Evolutionary conservation across 1,284 basidiomycete species (phyloP), one percentile per base, ranked within the genome.

Genomic region (Fereydounia khargensis): DNA sequence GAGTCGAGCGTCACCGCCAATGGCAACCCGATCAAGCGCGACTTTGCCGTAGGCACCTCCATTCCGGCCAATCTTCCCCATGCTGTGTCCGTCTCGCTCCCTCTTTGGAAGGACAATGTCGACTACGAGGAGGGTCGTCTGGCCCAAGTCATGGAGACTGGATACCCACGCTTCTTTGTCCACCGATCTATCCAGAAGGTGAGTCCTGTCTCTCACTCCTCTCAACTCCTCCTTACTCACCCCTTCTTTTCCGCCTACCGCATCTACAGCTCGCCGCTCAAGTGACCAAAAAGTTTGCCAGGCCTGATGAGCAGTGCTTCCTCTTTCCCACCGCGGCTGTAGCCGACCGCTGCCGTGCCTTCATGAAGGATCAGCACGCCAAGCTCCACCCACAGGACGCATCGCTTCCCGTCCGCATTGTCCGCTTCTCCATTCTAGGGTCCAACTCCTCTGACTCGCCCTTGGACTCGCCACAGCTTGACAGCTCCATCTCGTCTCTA

Each of bases 161-260:
- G 94, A n/a, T 99, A 98, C 73, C 95, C 95, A 0, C 81, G 95
- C 36, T 99, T 98, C 79, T 97, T 95, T 76, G 88, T 98, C 43
- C 90, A 96, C 76, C 79, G 84, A 19, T 86, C 82, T 58, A 91
- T 97, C 27, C 84, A 85, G 72, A 89, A 90, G n/a, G n/a, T n/a
- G n/a, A n/a, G n/a, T n/a, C n/a, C n/a, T n/a, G n/a, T n/a, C n/a
- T n/a, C n/a, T 10, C 11, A 24, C 18, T 28, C 27, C 10, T 10
- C 9, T 28, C 27, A 28, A 28, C 27, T n/a, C 27, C 27, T 28
- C 27, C 27, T 17, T 99, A 98, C 73, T 95, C 95, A 0, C 81
- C 95, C 36, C 98, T 98, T 79, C 97, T 95, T 76, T 88, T 98
- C 43, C 90, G 96, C 76, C 79, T 84, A 19, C 86, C 82, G 58